phyloP scores from a whole-genome alignment of 352 stramenopile genomes.

The Globisporangium sylvaticum region DNA sequence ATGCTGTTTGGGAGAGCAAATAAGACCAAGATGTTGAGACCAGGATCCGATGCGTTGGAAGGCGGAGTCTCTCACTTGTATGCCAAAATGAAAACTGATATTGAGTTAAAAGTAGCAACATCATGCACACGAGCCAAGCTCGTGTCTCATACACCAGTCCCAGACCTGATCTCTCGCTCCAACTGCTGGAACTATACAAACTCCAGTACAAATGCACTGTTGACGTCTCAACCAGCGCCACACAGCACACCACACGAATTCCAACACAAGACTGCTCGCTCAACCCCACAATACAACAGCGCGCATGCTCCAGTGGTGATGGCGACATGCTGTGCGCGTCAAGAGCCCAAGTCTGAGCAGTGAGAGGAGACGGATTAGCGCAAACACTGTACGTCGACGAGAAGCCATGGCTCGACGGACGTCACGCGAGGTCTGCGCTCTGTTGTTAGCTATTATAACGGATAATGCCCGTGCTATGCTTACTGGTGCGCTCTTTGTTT shows the following conservation, averaged over 20 bases:
- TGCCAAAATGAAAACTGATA: too few relatives aligned
- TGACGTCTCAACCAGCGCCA: too few relatives aligned
- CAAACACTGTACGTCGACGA: background rate
- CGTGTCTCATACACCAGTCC: too few relatives aligned
- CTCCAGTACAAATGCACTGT: too few relatives aligned
- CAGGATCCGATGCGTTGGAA: too few relatives aligned
- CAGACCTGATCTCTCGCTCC: too few relatives aligned
- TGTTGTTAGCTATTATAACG: background rate
- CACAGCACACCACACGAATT: too few relatives aligned
- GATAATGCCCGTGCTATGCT: background rate
- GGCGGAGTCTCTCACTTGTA: too few relatives aligned
- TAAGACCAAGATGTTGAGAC: background rate
- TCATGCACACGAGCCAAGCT: too few relatives aligned
- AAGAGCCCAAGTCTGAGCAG: background rate
- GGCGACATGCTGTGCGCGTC: background rate
- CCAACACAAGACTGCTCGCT: background rate
- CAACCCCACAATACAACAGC: background rate
- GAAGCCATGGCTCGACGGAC: conserved; percentile 4
- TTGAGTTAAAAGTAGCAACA: too few relatives aligned
- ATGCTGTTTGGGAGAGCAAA: background rate
- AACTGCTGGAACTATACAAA: too few relatives aligned
- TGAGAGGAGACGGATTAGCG: background rate
- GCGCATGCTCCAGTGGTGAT: background rate
- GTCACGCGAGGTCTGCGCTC: conserved; percentile 1
- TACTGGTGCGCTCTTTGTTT: background rate